Conservation (phyloP, 2,329 filamentous ascomycete species). For the Trichoderma atrobrunneum region DNA sequence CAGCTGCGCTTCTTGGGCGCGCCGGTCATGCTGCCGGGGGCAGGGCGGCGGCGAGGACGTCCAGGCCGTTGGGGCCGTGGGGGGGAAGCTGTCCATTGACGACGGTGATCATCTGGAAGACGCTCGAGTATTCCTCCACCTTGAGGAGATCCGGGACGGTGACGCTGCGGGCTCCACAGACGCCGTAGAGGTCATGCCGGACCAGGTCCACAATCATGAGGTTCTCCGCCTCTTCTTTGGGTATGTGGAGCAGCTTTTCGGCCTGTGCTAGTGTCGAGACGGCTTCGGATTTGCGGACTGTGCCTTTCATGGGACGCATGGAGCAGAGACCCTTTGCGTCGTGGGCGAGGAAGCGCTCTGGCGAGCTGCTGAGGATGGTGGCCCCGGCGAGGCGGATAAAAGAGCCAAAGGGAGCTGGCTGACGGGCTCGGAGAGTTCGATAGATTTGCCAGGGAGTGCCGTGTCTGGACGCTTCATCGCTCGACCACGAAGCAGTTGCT, state of each 20-base stretch:
- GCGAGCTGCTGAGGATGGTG: constrained; percentile 78
- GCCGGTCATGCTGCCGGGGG: constrained; percentile 97
- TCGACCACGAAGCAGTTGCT: background rate
- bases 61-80: constrained; percentile 55
- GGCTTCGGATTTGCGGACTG: constrained; percentile 71
- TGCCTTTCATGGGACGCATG: constrained; percentile 95
- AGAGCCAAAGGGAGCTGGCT: constrained; percentile 82
- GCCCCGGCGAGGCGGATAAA: constrained; percentile 68
- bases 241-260: constrained; percentile 67
- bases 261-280: constrained; percentile 70
- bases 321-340: constrained; percentile 57
- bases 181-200: constrained; percentile 86
- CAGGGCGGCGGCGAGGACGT: constrained; percentile 72
- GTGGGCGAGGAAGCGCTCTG: constrained; percentile 78
- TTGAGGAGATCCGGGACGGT: constrained; percentile 73
- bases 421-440: constrained; percentile 63
- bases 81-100: constrained; percentile 66
- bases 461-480: constrained; percentile 10
- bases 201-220: constrained; percentile 98
- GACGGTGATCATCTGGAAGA: constrained; percentile 88
- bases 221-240: constrained; percentile 93
- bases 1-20: constrained; percentile 93
- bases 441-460: constrained; percentile 67
- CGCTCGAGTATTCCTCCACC: constrained; percentile 86
- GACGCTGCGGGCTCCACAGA: constrained; percentile 73